phyloP scores from a whole-genome alignment of 2,329 filamentous ascomycete genomes.

The Canariomyces notabilis region DNA sequence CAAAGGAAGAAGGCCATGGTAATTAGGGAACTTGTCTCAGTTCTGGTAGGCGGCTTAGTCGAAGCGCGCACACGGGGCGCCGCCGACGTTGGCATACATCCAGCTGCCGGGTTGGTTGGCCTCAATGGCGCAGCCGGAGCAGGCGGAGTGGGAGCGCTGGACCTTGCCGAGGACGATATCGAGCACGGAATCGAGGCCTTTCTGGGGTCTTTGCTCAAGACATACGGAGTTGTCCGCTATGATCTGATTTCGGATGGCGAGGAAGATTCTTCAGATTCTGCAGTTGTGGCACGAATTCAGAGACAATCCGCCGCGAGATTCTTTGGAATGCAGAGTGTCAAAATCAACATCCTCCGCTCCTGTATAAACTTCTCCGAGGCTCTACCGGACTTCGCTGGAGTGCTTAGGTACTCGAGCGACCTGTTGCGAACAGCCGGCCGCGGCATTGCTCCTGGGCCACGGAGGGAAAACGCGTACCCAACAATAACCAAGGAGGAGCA shows the following conservation, averaged over 20 bases:
- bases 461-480: conserved; percentile 64
- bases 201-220: conserved; percentile 55
- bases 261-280: conserved; percentile 46
- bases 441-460: conserved; percentile 67
- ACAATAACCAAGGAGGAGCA: conserved; percentile 78
- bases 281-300: conserved; percentile 53
- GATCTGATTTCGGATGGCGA: conserved; percentile 17
- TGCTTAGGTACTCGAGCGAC: conserved; percentile 82
- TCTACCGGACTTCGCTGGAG: conserved; percentile 82
- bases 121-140: conserved; percentile 49
- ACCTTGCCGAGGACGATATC: conserved; percentile 59
- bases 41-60: conserved; percentile 77
- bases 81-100: conserved; percentile 93
- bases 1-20: conserved; percentile 89
- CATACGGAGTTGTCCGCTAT: conserved; percentile 57
- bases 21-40: conserved; percentile 75
- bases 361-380: conserved; percentile 94
- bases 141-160: conserved; percentile 34
- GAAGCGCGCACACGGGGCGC: conserved; percentile 89
- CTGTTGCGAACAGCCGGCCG: conserved; percentile 77
- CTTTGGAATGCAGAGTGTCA: conserved; percentile 75
- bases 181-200: conserved; percentile 62
- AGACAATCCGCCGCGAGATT: conserved; percentile 53
- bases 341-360: conserved; percentile 80
- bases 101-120: conserved; percentile 77